Evolutionary conservation across 139 green algal genomes (phyloP).

Genomic region (Tetradesmus lagerheimii): DNA sequence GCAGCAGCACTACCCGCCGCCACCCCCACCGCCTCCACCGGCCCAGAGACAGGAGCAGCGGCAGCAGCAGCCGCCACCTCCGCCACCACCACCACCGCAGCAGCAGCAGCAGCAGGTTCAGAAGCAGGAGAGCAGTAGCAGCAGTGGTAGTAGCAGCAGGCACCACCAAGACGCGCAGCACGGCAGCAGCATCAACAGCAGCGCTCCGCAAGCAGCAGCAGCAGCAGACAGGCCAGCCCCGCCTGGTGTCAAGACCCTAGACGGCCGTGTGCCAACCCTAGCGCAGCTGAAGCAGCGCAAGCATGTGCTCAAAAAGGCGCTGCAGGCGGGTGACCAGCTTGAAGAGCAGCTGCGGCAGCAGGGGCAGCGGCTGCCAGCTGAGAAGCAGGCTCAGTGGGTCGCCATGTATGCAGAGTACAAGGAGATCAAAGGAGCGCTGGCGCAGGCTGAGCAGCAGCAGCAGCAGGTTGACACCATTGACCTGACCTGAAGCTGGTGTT

Average conservation of each 20-base stretch:
- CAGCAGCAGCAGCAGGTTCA: neutral
- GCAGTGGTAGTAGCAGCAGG: neutral
- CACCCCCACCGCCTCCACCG: neutral
- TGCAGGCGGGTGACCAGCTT: neutral
- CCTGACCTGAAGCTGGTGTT: neutral
- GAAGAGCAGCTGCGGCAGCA: neutral
- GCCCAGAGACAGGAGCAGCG: neutral
- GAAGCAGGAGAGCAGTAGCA: neutral
- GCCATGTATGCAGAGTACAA: constrained; percentile 46
- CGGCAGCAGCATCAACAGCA: neutral
- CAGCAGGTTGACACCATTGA: constrained; percentile 5
- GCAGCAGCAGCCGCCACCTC: neutral
- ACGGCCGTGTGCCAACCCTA: constrained; percentile 18
- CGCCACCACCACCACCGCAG: neutral
- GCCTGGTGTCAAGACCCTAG: neutral
- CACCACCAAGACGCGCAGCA: neutral
- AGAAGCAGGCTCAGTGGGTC: constrained; percentile 17
- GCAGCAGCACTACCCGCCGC: neutral
- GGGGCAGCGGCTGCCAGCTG: neutral
- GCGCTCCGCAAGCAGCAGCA: neutral
- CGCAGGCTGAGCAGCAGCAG: neutral
- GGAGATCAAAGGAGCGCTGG: constrained; percentile 36
- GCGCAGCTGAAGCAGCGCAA: constrained; percentile 22
- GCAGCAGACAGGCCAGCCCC: neutral
- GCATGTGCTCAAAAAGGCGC: constrained; percentile 40